phyloP scores from a whole-genome alignment of 352 stramenopile genomes.

The Pelagophyceae sp. region DNA sequence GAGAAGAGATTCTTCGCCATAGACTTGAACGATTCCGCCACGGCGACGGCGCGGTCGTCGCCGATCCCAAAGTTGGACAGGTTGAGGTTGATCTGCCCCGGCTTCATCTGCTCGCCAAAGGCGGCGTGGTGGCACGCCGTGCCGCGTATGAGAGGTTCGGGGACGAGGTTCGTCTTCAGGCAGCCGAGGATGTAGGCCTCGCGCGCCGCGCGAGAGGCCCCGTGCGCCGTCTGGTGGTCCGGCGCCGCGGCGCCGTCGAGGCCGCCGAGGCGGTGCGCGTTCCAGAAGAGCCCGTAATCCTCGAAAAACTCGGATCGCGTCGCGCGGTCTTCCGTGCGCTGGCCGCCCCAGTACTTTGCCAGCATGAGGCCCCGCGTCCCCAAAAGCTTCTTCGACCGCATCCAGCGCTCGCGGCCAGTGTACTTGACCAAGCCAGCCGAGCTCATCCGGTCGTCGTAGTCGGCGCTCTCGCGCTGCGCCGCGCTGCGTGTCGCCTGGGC shows the following conservation, averaged over 20 bases:
- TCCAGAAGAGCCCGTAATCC: background rate
- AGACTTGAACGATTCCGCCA: background rate
- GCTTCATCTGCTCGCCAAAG: background rate
- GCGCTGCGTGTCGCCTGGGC: no score
- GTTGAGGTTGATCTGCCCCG: background rate
- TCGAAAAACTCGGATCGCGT: background rate
- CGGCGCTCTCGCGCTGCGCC: no score
- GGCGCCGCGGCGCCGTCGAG: background rate
- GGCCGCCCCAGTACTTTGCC: background rate
- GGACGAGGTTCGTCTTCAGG: background rate
- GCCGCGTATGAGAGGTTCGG: background rate
- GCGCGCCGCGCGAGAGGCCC: background rate
- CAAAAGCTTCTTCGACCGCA: background rate
- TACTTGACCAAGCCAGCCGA: no score
- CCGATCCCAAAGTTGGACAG: background rate
- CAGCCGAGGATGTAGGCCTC: slow-evolving; percentile 4
- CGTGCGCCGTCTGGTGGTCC: background rate
- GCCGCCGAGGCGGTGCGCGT: background rate
- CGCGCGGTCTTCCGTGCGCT: background rate
- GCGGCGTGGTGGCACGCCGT: background rate
- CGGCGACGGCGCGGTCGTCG: background rate
- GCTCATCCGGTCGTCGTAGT: no score
- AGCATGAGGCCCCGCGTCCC: background rate
- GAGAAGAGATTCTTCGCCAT: background rate
- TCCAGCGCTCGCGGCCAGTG: background rate